Evolutionary conservation across 1,284 basidiomycete species (phyloP), one percentile per base, ranked within the genome.

Genomic region (Austropuccinia psidii): DNA sequence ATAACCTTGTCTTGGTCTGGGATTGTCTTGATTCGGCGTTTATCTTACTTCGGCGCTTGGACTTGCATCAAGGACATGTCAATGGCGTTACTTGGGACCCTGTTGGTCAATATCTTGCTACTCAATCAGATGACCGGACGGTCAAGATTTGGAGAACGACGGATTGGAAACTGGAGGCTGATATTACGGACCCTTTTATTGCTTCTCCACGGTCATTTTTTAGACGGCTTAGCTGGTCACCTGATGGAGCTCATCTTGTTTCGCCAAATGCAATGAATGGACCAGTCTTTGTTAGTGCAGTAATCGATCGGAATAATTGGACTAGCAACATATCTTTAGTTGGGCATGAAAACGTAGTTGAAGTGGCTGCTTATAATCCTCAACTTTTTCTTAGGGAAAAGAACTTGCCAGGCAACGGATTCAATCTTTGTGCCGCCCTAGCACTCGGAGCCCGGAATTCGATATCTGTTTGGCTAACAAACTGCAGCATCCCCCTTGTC

Each of bases 61-160:
- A 91, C 74, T 87, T 88, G 68, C 96, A 98, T 80, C 88, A 91
- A 78, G 94, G 94, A 5, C 98, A 98, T 80, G 93, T 99, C 77
- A 98, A 99, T 82, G 96, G 96, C 68, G 91, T 99, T 61, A 93
- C 91, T 78, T 99, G 94, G 87, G 96, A 99, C 82, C 95, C 96
- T 0, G 90, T 95, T 4, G 95, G 95, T 57, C 90, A 97, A 81
- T 98, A 89, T 79, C 86, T 99, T 66, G 93, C 93, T 7, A 96
- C 93, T n/a, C 84, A 84, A 78, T 95, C 93, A 15, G 95, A 98
- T 80, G 96, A 98, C 82, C 88, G 91, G 80, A 90, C 90, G 1
- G 90, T 98, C 76, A 95, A 95, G 79, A 90, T 99, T 58, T 99
- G 96, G 96, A 86, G 90, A 76, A 96, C 93, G 0, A 87, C 86